Evolutionary conservation across 2,329 filamentous ascomycete species (phyloP).

Genomic region (Helotiales sp.): DNA sequence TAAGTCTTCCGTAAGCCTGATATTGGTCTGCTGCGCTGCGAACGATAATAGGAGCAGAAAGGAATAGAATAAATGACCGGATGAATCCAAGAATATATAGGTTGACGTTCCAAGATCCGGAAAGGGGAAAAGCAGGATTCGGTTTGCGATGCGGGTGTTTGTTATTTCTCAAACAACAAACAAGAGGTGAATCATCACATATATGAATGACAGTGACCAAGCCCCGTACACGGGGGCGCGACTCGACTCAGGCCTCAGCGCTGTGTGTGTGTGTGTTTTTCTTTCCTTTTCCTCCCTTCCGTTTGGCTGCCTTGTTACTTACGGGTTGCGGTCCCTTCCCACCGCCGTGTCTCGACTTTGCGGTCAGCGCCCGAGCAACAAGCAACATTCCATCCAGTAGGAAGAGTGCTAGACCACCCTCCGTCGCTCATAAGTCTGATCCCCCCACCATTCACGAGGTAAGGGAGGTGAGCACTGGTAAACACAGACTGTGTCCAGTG

Average conservation of each 20-base stretch:
- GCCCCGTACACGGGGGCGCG: not conserved
- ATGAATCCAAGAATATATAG: conserved; percentile 9
- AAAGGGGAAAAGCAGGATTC: not conserved
- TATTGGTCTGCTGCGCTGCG: conserved; percentile 3
- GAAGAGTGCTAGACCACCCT: not conserved
- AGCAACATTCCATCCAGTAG: not conserved
- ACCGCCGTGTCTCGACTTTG: not conserved
- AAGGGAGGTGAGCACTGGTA: too few species aligned
- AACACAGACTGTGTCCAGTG: too few species aligned
- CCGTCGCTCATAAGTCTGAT: not conserved
- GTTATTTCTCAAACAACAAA: conserved; percentile 10
- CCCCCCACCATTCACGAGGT: conserved; percentile 1
- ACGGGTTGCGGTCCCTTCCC: too few species aligned
- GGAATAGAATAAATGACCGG: not conserved
- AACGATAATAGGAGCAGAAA: too few species aligned
- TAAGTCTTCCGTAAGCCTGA: conserved; percentile 20
- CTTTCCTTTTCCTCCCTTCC: not conserved
- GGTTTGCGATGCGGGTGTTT: not conserved
- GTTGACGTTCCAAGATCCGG: not conserved
- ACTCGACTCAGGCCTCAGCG: too few species aligned
- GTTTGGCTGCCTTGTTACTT: not conserved
- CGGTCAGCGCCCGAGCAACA: not conserved
- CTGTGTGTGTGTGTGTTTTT: too few species aligned
- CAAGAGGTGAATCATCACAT: conserved; percentile 8
- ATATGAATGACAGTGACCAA: not conserved